These are phyloP conservation scores for Syzygium aqueum DNA, from an alignment of 345 rosid genomes.

Conservation along the genomic window DNA sequence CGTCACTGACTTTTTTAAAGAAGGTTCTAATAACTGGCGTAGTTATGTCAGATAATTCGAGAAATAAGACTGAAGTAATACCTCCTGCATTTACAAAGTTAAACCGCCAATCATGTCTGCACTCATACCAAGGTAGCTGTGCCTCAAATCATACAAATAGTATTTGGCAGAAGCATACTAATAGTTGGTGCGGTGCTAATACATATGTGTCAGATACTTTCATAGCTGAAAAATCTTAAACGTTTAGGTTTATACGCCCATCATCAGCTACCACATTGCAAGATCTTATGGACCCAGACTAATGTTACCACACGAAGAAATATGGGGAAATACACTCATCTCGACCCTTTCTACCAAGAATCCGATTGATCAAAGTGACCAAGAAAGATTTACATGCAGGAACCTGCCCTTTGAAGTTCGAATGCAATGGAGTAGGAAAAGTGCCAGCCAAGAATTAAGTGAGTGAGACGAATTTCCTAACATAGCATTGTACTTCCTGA, in stretches of 20 bases:
- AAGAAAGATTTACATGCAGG: no score
- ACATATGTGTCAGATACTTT: neutral
- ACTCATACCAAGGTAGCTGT: neutral
- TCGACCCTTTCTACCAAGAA: neutral
- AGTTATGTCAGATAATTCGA: slow-evolving; percentile 73
- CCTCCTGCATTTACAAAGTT: slow-evolving; percentile 40
- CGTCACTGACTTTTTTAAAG: slow-evolving; percentile 57
- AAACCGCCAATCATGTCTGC: neutral
- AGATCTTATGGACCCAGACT: neutral
- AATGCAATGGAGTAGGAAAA: no score
- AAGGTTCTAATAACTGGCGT: slow-evolving; percentile 66
- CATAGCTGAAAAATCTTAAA: neutral
- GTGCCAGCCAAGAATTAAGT: no score
- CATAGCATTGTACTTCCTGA: no score
- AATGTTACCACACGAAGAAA: neutral
- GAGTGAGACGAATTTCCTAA: no score
- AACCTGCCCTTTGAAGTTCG: no score
- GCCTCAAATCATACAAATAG: neutral
- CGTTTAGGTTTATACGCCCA: neutral
- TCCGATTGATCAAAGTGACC: neutral
- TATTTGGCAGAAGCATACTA: neutral
- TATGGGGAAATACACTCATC: neutral
- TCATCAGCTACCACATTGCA: neutral
- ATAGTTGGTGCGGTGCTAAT: neutral
- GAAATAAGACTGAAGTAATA: slow-evolving; percentile 82